Base-by-base conservation (phyloP, 495 filamentous ascomycete genomes). In the Aspergillus campestris region DNA sequence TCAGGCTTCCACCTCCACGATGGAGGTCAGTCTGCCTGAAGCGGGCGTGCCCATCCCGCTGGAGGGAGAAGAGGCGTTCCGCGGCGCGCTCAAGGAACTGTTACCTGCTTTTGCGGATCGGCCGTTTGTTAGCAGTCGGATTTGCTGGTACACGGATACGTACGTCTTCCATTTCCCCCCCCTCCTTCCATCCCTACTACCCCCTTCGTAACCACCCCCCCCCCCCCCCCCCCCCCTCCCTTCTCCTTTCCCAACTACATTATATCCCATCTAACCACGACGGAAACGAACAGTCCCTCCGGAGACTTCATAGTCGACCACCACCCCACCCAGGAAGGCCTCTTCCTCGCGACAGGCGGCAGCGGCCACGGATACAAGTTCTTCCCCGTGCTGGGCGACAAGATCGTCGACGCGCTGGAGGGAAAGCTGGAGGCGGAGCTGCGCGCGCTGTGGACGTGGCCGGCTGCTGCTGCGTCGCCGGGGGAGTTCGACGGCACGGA, bases 111-210 rank as follows among this genome's bases (percentile, higher is more conserved):
- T 92, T 10, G 67, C 58, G 15, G 71, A 81, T 24, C 62, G 89
- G 30, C 76, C 80, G 0, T 95, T 89, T 54, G 58, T 65, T 31
- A 61, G 67, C 10, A 87, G 82, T n/a, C 71, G 87, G 12, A 65
- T 96, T 34, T 98, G 90, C 61, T 94, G 87, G 87, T 95, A 96
- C 51, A 81, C 76, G 6, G 89, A 94, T 69, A 94, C 87, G 62
- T 72, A 59, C 53, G 68, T 61, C 34, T 14, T 5, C 11, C 11
- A 24, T 32, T 31, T 7, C 14, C 38, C 38, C 15, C 35, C 29
- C 15, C 36, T 31, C 47, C 34, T 29, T 40, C 14, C 18, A 24
- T 24, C 18, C 18, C 4, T 24, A 24, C 18, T 24, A 24, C 18
- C 18, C 18, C 18, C 18, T 24, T 24, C 18, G 2, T 24, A 24